Evolutionary conservation across 2,329 filamentous ascomycete species (phyloP), one percentile per base, ranked within the genome.

Genomic region (Beauveria sp.): DNA sequence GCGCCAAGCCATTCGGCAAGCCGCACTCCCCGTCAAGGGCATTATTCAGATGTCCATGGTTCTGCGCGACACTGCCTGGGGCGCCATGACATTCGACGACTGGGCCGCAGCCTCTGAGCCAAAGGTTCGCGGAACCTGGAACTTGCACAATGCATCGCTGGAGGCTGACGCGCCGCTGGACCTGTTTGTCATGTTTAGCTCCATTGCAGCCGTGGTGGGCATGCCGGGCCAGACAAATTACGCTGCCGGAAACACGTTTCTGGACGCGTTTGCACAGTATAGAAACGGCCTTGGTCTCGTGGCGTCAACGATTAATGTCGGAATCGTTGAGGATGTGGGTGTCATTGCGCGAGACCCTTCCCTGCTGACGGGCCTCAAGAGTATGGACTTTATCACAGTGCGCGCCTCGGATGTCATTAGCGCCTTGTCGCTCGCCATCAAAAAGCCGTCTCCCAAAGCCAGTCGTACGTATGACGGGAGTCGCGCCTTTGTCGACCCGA

Each of bases 161-260:
- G 41, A 43, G 41, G 34, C 34, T 16, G 34, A 16, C 2, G 34
- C 34, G 41, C 3, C 41, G 41, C 41, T 37, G 34, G 34, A 37
- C 10, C 14, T 37, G 12, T 37, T 37, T 37, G 60, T 71, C 37
- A 53, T 73, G 18, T 66, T 68, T 55, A 68, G 66, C 3, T 77
- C 75, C 5, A 64, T 73, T 3, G 67, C 67, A 0, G 70, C 69
- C n/a, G 63, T 72, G 5, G 61, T 73, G 8, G 76, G 73, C 7
- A 66, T 69, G n/a, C 62, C 66, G 1, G 70, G 67, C 1, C 76
- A 78, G 64, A 67, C 71, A 55, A 77, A 76, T 62, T 80, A 80
- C 63, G 67, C 70, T 10, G 71, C 75, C 1, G 76, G 69, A n/a
- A 79, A 78, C 63, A 67, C 70, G 5, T 79, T 73, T 65, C 66